Evolutionary conservation across 768 basidiomycete species (phyloP), one percentile per base, ranked within the genome.

Genomic region (Psilocybe azurescens): DNA sequence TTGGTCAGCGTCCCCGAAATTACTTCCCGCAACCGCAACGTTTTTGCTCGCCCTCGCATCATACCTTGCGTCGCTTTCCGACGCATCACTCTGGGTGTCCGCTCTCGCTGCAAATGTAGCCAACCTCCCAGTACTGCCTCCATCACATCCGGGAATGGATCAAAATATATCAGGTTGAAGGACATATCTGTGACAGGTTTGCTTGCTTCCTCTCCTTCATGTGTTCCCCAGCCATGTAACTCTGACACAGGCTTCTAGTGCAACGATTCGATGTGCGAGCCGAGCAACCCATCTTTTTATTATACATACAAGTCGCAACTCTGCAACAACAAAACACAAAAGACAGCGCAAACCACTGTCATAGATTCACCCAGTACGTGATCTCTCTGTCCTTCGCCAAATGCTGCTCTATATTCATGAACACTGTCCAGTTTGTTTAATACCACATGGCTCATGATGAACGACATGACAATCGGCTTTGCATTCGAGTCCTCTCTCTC

Each of bases 371-470:
- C 60, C 85, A 83, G 90, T 91, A 64, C 48, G 81, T 69, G 3
- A 1, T 44, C 32, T 7, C 8, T 5, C 3, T 36, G 53, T 38
- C 44, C 46, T 30, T 41, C 33, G 5, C 38, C 20, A 20, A 20
- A 20, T 20, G 39, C 3, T 0, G 50, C 16, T 16, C 14, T 49
- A 24, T 29, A 44, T 18, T 32, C 59, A 5, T 58, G 14, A 60
- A 14, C 13, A 1, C 20, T 20, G 1, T 16, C 10, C 55, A 95
- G 93, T 55, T 95, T 97, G 72, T 96, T 93, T 79, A 97, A 96
- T 69, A 88, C 86, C 32, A 80, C 97, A 2, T 99, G 97, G 97
- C 79, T 97, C 1, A 84, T 95, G 29, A 72, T 94, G 67, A 98
- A 98, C 74, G 97, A 99, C 70, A 73, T 95, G 29, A 94, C 94